Base-by-base conservation (phyloP, 1,284 basidiomycete genomes). In the Athelia psychrophila region DNA sequence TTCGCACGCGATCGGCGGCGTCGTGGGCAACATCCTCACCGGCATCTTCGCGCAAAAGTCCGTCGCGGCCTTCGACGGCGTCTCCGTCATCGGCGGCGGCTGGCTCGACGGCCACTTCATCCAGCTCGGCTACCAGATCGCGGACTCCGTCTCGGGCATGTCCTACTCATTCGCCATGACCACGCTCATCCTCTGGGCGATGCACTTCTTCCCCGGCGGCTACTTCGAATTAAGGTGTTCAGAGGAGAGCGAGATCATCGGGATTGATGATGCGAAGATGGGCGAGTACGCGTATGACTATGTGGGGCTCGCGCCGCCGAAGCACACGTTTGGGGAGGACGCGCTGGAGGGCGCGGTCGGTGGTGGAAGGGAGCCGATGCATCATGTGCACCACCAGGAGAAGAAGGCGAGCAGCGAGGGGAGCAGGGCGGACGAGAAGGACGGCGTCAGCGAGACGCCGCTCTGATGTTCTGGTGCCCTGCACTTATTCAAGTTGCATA, bases 251-350 rank as follows among this genome's bases (percentile, higher is more conserved):
- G 95, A 98, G 76, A 88, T 95, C 55, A 75, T 98, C 53, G 96
- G 96, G 56, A 86, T 97, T 56, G 96, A 98, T 68, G 93, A 97
- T 64, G 83, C 86, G 13, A 91, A 95, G 74, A 88, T 97, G 78
- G 95, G 95, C 62, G 95, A 98, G 73, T 93, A 86, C 60, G 90
- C 90, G n/a, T 93, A 94, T 67, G 91, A 95, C 72, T 94, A 92
- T 60, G 90, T 91, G 54, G 86, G 83, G 15, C 69, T 91, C 54
- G 88, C 91, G 59, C 23, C 51, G 58, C 46, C 57, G 59, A 24
- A 56, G 64, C 63, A 65, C 22, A 35, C 48, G 1, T 9, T 54
- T 18, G 53, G 58, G 25, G 10, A 22, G 3, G 52, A 50, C 20
- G 25, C 53, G 15, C n/a, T n/a, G n/a, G n/a, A n/a, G n/a, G 58